A percentile compares a stretch with the other conserved stretches of the same genome.
phyloP scores from a whole-genome alignment of 306 rosid species.

The Heteromeles arbutifolia region DNA sequence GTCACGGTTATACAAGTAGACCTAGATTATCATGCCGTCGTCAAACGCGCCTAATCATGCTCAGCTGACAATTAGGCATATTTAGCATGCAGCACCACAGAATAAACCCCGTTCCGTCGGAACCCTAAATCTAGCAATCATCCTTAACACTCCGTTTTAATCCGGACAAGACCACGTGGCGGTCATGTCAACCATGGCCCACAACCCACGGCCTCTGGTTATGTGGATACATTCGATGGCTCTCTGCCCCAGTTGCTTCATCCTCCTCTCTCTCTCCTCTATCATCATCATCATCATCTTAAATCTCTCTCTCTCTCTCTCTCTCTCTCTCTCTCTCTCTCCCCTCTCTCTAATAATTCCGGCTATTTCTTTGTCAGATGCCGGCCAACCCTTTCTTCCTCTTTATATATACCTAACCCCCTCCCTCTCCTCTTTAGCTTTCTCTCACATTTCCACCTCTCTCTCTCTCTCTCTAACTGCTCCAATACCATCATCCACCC shows the following conservation, averaged over 20 bases:
- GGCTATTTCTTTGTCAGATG: slow-evolving; percentile 26
- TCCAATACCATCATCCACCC: background rate
- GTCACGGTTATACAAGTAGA: background rate
- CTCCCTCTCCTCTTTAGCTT: background rate
- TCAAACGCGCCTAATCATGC: background rate
- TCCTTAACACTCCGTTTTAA: slow-evolving; percentile 13
- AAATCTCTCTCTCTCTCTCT: background rate
- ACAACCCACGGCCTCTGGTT: slow-evolving; percentile 28
- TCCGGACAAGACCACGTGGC: slow-evolving; percentile 37
- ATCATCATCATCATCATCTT: background rate
- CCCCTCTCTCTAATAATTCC: slow-evolving; percentile 30
- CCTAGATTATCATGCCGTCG: background rate
- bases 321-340: background rate
- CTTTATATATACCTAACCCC: slow-evolving; percentile 30
- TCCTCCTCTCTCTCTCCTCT: slow-evolving; percentile 4
- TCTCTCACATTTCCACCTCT: background rate
- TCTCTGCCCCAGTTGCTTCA: slow-evolving; percentile 20
- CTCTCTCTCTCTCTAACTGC: background rate
- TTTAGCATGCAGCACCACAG: background rate
- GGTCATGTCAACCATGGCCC: slow-evolving; percentile 41
- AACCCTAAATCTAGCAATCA: background rate
- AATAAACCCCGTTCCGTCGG: slow-evolving; percentile 7
- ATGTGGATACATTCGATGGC: slow-evolving; percentile 36
- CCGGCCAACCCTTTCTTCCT: slow-evolving; percentile 25
- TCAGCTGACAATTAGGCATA: background rate